Evolutionary conservation across 108 stramenopile genomes (phyloP), one percentile per base, ranked within the genome.

Genomic region (Cyclotella kingstonii): DNA sequence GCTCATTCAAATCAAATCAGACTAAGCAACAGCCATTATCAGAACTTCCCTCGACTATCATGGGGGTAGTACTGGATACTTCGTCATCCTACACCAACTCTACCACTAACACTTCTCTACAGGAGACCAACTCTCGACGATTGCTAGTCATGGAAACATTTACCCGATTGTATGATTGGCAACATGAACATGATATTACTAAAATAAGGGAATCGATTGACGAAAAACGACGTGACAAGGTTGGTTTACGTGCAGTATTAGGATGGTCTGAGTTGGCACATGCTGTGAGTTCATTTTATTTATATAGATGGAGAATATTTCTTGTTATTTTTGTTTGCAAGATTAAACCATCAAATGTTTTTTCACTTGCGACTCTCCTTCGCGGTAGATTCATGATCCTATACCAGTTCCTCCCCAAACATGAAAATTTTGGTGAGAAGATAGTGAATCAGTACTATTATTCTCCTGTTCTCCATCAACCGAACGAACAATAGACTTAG

Each of bases 251-350:
- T 39, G 70, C 70, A n/a, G 70, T 55, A 3, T 36, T 57, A 30
- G 70, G 49, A 23, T 72, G 70, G 70, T 72, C 62, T 51, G 63
- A 57, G 5, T 23, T 72, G 10, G 23, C 62, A 15, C 61, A 64
- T 50, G 62, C 47, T 3, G 55, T 68, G 64, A 65, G 64, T 63
- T 35, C 23, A 14, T 0, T 42, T 19, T 4, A 18, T 11, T 6
- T 2, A 15, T 38, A 22, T 21, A 17, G n/a, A n/a, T 17, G 54
- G 15, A 19, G 10, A 17, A 33, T 0, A 9, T 54, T 54, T 35
- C n/a, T n/a, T 12, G 2, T 51, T 52, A 44, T 67, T 46, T 41
- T 52, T 54, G 8, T 15, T 46, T 18, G 56, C 31, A 40, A 51
- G 46, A 40, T 31, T 38, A 5, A 54, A 10, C 48, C 39, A 65